Percentiles rank a stretch among this genome's conserved stretches.
These are phyloP conservation scores for Discostella pseudostelligera DNA, from an alignment of 108 stramenopile genomes.

Conservation along the genomic window DNA sequence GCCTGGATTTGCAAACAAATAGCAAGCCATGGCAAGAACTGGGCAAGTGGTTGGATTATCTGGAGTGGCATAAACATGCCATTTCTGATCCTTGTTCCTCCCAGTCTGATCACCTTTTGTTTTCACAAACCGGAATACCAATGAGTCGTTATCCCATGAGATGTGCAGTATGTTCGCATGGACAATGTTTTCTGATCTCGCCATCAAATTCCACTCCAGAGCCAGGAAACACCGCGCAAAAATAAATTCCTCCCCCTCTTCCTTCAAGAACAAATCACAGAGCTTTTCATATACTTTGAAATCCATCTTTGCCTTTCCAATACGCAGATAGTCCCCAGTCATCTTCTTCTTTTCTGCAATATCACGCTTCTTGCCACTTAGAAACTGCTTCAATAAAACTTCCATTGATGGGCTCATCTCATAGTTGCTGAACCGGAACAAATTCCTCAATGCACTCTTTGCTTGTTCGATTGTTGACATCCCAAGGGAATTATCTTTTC, in stretches of 20 bases:
- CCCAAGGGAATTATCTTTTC: background rate
- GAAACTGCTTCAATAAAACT: background rate
- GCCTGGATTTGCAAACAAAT: conserved; percentile 11
- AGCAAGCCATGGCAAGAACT: conserved; percentile 18
- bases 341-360: conserved; percentile 5
- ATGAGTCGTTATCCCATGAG: conserved; percentile 9
- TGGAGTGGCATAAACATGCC: conserved; percentile 36
- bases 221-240: conserved; percentile 20
- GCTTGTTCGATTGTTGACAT: background rate
- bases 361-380: background rate
- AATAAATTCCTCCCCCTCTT: conserved; percentile 6
- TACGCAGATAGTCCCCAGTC: background rate
- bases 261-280: conserved; percentile 3
- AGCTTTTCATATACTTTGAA: conserved; percentile 10
- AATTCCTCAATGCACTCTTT: background rate
- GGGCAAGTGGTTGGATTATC: conserved; percentile 15
- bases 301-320: conserved; percentile 14
- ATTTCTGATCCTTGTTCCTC: background rate
- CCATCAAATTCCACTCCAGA: conserved; percentile 29
- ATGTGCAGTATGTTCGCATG: conserved; percentile 14
- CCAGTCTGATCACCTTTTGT: conserved; percentile 19
- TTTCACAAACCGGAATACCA: conserved; percentile 24
- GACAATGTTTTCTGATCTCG: conserved; percentile 17
- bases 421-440: conserved; percentile 1
- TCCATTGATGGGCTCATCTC: background rate